phyloP scores from a whole-genome alignment of 148 eudicot genomes.

The Euryodendron excelsum region DNA sequence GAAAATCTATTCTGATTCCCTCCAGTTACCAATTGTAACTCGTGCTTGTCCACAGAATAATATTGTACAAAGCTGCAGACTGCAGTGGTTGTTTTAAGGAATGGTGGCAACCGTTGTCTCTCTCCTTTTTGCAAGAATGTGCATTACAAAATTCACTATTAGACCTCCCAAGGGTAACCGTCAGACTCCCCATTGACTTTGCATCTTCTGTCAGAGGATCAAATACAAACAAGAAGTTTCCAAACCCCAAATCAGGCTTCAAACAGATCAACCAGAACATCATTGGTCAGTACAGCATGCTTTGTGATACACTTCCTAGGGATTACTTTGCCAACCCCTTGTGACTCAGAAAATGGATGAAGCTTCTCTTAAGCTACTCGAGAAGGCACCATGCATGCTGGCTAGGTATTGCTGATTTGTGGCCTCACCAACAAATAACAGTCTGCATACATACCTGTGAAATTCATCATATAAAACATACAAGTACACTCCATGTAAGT shows the following conservation, averaged over 20 bases:
- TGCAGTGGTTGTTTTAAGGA: slow-evolving; percentile 40
- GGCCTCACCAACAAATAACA: slow-evolving; percentile 92
- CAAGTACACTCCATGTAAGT: slow-evolving; percentile 1
- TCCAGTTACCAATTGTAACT: slow-evolving; percentile 53
- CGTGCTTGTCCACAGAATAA: slow-evolving; percentile 68
- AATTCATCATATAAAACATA: slow-evolving; percentile 13
- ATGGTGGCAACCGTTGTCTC: slow-evolving; percentile 30
- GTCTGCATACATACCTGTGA: slow-evolving; percentile 68
- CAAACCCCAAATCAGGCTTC: slow-evolving; percentile 69
- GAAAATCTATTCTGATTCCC: slow-evolving; percentile 47
- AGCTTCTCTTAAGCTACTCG: slow-evolving; percentile 90
- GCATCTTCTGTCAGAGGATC: slow-evolving; percentile 53
- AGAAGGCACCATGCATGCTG: slow-evolving; percentile 94
- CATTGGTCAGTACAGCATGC: slow-evolving; percentile 40
- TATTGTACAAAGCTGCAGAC: slow-evolving; percentile 60
- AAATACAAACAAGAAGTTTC: slow-evolving; percentile 58
- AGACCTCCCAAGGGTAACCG: slow-evolving; percentile 41
- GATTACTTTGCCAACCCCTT: slow-evolving; percentile 35
- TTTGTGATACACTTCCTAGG: slow-evolving; percentile 40
- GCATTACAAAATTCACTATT: slow-evolving; percentile 30
- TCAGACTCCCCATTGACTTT: slow-evolving; percentile 55
- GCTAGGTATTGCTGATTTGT: slow-evolving; percentile 78
- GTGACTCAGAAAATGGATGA: slow-evolving; percentile 53
- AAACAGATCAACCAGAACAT: slow-evolving; percentile 51
- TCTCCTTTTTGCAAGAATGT: slow-evolving; percentile 26